Evolutionary conservation across 441 rosid species (phyloP).

Genomic region (Populus hybrid): DNA sequence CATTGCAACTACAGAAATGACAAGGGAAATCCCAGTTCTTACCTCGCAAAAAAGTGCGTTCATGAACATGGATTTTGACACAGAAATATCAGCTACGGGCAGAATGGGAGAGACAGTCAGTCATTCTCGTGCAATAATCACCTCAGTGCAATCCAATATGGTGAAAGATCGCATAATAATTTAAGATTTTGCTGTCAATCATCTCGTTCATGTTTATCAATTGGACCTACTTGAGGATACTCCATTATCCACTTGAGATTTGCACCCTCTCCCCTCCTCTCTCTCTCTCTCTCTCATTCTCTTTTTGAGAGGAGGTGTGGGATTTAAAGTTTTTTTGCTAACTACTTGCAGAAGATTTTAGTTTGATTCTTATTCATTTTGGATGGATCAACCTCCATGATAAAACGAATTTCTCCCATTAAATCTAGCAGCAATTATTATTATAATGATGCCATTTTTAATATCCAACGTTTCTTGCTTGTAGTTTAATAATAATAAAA

Average conservation of each 20-base stretch:
- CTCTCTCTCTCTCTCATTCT: no score
- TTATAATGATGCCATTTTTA: background rate
- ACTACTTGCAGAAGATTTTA: no score
- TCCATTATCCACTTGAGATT: constrained; percentile 10
- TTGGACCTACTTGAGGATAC: constrained; percentile 15
- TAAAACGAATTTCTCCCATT: background rate
- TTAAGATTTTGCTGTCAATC: constrained; percentile 21
- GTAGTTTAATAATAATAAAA: constrained; percentile 13
- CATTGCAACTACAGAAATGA: constrained; percentile 8
- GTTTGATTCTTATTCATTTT: no score
- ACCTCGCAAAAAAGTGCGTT: constrained; percentile 1
- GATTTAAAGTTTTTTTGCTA: background rate
- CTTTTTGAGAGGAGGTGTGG: background rate
- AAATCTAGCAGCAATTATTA: no score
- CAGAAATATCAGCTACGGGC: constrained; percentile 20
- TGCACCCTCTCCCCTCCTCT: background rate
- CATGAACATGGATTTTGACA: constrained; percentile 9
- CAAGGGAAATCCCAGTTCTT: background rate
- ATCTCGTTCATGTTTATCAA: background rate
- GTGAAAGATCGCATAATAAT: constrained; percentile 27
- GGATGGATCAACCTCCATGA: background rate
- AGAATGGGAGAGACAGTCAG: constrained; percentile 1
- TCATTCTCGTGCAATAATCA: constrained; percentile 19
- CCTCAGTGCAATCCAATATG: constrained; percentile 16
- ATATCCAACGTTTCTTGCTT: constrained; percentile 9